Percentiles rank a stretch among this genome's conserved stretches.
phyloP scores from a whole-genome alignment of 768 basidiomycete species.

The Amanita polypyramis region DNA sequence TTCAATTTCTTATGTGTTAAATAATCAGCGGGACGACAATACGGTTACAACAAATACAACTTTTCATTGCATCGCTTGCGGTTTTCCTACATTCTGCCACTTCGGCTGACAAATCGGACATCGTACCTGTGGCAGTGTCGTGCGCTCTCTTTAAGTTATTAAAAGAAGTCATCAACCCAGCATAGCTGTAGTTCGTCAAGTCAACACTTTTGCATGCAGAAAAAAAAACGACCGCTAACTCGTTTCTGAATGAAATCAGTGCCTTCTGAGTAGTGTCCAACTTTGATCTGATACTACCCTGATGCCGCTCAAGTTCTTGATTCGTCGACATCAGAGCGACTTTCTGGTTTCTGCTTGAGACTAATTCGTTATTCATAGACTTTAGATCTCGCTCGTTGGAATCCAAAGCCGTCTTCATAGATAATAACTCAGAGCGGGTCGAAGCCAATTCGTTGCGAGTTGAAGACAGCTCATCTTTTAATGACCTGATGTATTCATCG shows the following conservation, averaged over 20 bases:
- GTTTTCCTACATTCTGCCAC: background rate
- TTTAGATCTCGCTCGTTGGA: background rate
- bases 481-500: background rate
- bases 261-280: conserved; percentile 1
- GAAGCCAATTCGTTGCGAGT: background rate
- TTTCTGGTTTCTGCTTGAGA: conserved; percentile 1
- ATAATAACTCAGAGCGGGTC: background rate
- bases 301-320: conserved; percentile 2
- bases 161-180: conserved; percentile 8
- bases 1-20: background rate
- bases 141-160: conserved; percentile 9
- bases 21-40: background rate
- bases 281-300: conserved; percentile 3
- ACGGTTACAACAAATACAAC: background rate
- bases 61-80: background rate
- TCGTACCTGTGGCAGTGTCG: background rate
- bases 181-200: background rate
- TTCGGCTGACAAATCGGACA: background rate
- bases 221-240: background rate
- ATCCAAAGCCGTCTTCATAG: background rate
- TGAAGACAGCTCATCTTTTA: background rate
- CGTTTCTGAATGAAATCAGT: background rate
- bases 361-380: background rate
- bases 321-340: background rate
- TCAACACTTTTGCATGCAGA: background rate